Evolutionary conservation across 2,329 filamentous ascomycete species (phyloP).

Genomic region (Talaromyces sp.): DNA sequence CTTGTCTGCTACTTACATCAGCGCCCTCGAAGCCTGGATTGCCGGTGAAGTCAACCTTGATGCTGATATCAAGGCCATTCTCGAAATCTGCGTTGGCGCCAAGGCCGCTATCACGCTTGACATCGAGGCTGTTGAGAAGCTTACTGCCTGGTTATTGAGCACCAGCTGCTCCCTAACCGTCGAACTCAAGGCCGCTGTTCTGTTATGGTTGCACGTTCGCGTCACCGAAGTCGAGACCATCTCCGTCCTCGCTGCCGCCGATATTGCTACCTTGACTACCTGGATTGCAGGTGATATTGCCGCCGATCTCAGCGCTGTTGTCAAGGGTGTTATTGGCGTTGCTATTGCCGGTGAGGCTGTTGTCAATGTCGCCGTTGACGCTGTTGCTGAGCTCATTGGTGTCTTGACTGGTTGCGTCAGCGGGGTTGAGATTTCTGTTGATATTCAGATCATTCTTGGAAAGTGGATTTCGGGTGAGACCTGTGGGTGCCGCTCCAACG

Average conservation of each 20-base stretch:
- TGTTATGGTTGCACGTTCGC: slow-evolving; percentile 39
- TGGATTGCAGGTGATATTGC: slow-evolving; percentile 34
- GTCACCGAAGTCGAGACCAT: slow-evolving; percentile 30
- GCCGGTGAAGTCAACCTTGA: slow-evolving; percentile 30
- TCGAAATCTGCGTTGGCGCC: slow-evolving; percentile 33
- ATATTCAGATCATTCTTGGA: slow-evolving; percentile 55
- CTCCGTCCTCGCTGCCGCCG: slow-evolving; percentile 27
- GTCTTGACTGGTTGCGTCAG: slow-evolving; percentile 32
- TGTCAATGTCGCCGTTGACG: slow-evolving; percentile 32
- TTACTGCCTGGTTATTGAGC: slow-evolving; percentile 36
- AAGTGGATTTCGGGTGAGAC: slow-evolving; percentile 24
- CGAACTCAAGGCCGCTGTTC: slow-evolving; percentile 38
- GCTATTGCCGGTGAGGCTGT: slow-evolving; percentile 35
- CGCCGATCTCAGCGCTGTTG: slow-evolving; percentile 30
- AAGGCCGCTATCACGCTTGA: slow-evolving; percentile 30
- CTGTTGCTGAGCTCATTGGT: slow-evolving; percentile 38
- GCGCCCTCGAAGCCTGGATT: slow-evolving; percentile 33
- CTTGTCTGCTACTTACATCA: slow-evolving; percentile 31
- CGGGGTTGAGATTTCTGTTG: slow-evolving; percentile 41
- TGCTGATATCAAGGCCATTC: slow-evolving; percentile 30
- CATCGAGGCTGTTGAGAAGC: slow-evolving; percentile 31
- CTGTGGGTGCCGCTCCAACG: slow-evolving; percentile 11
- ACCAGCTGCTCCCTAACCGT: slow-evolving; percentile 35
- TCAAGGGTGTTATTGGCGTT: slow-evolving; percentile 34
- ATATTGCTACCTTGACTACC: slow-evolving; percentile 31